Evolutionary conservation across 1,139 yeast species (phyloP).

Genomic region (Yamadazyma siamensis): DNA sequence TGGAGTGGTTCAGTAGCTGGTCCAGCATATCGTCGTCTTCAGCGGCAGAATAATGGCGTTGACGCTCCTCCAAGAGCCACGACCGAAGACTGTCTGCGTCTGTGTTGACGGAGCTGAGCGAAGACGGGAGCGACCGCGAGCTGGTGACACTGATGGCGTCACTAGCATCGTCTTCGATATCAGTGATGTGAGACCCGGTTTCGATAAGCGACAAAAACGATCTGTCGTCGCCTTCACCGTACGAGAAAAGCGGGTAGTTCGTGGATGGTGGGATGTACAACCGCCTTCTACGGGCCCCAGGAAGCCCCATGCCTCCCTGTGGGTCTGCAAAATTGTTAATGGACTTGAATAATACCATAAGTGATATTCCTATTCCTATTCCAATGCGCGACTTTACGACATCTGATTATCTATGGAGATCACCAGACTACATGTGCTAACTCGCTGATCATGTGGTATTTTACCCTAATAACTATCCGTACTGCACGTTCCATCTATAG

Average conservation of each 20-base stretch:
- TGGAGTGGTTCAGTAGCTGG: constrained; percentile 12
- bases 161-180: constrained; percentile 38
- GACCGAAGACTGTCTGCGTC: constrained; percentile 51
- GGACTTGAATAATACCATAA: constrained; percentile 42
- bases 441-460: no score
- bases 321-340: constrained; percentile 45
- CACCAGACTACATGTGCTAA: no score
- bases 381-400: not conserved
- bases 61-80: constrained; percentile 70
- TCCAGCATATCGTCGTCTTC: constrained; percentile 23
- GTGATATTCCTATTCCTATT: not conserved
- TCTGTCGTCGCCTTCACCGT: constrained; percentile 60
- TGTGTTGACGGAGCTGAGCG: constrained; percentile 48
- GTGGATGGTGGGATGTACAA: constrained; percentile 71
- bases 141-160: constrained; percentile 54
- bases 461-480: no score
- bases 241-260: constrained; percentile 60
- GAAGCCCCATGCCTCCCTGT: constrained; percentile 29
- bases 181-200: constrained; percentile 39
- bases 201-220: constrained; percentile 53
- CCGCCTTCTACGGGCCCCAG: constrained; percentile 40
- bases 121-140: constrained; percentile 62
- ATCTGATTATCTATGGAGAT: not conserved
- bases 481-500: constrained; percentile 17
- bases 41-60: constrained; percentile 43